A percentile compares a stretch with the other conserved stretches of the same genome.
Conservation (phyloP, 768 basidiomycete genomes). For the Floccularia luteovirens region DNA sequence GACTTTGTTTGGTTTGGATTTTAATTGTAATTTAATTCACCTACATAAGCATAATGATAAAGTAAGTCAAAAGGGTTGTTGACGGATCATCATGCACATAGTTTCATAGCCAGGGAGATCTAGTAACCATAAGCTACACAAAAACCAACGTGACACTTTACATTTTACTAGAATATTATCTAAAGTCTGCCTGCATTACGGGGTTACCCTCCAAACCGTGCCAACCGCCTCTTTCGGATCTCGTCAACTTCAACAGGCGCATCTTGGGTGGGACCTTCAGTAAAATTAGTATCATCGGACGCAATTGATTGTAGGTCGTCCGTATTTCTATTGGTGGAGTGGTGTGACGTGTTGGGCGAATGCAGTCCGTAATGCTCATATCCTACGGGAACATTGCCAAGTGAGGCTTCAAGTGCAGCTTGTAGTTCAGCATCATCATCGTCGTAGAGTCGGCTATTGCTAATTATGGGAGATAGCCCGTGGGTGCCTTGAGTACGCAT, state of each 20-base stretch:
- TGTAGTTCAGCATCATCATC: constrained; percentile 87
- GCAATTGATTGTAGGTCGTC: constrained; percentile 29
- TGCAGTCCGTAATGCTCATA: constrained; percentile 28
- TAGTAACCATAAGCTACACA: too few species aligned
- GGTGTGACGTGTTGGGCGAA: constrained; percentile 1
- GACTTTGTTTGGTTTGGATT: too few species aligned
- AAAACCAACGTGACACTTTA: constrained; percentile 1
- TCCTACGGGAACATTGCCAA: constrained; percentile 55
- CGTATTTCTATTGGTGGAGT: constrained; percentile 6
- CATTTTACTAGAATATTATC: constrained; percentile 2
- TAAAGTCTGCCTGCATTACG: background rate
- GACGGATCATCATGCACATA: too few species aligned
- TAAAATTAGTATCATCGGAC: constrained; percentile 23
- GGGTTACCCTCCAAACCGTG: constrained; percentile 49
- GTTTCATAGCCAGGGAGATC: too few species aligned
- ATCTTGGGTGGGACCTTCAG: constrained; percentile 14
- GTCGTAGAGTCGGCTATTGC: constrained; percentile 55
- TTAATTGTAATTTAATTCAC: too few species aligned
- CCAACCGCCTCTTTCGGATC: constrained; percentile 55
- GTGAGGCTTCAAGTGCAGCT: constrained; percentile 78
- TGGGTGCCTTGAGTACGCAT: constrained; percentile 1
- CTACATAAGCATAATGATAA: too few species aligned
- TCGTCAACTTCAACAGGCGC: constrained; percentile 44
- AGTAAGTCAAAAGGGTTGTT: too few species aligned
- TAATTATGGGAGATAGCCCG: constrained; percentile 4